phyloP scores from a whole-genome alignment of 23 red algal species.

The Agarophyton chilense region DNA sequence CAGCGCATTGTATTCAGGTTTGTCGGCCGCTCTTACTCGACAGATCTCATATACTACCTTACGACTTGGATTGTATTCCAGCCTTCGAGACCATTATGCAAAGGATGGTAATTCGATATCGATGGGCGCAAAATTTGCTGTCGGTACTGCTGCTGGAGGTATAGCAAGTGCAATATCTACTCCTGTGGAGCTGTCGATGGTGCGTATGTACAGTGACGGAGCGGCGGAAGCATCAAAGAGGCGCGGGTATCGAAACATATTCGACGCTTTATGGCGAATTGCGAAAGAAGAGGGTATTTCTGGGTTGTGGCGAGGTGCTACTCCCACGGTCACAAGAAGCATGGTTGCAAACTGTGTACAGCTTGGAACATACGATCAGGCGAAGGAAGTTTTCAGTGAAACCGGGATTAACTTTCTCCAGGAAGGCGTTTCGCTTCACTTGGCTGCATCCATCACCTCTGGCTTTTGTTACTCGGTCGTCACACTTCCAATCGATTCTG shows the following conservation, averaged over 20 bases:
- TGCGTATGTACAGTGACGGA: conserved; percentile 93
- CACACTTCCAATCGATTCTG: conserved; percentile 90
- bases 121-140: conserved; percentile 72
- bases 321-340: conserved; percentile 79
- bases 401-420: conserved; percentile 16
- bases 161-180: conserved; percentile 74
- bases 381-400: conserved; percentile 79
- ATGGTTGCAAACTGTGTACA: conserved; percentile 86
- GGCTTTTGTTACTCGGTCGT: conserved; percentile 85
- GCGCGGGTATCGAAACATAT: conserved; percentile 80
- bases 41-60: conserved; percentile 89
- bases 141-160: conserved; percentile 83
- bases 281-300: conserved; percentile 82
- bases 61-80: conserved; percentile 78
- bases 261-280: conserved; percentile 84
- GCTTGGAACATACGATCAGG: conserved; percentile 91
- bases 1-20: conserved; percentile 76
- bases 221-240: conserved; percentile 62
- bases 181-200: conserved; percentile 85
- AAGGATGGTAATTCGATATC: conserved; percentile 45
- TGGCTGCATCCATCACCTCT: conserved; percentile 75
- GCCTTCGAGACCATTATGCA: conserved; percentile 47
- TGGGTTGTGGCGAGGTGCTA: conserved; percentile 89
- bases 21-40: conserved; percentile 79
- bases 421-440: conserved; percentile 76